Evolutionary conservation across 345 rosid species (phyloP).

Genomic region (Kernera saxatilis): DNA sequence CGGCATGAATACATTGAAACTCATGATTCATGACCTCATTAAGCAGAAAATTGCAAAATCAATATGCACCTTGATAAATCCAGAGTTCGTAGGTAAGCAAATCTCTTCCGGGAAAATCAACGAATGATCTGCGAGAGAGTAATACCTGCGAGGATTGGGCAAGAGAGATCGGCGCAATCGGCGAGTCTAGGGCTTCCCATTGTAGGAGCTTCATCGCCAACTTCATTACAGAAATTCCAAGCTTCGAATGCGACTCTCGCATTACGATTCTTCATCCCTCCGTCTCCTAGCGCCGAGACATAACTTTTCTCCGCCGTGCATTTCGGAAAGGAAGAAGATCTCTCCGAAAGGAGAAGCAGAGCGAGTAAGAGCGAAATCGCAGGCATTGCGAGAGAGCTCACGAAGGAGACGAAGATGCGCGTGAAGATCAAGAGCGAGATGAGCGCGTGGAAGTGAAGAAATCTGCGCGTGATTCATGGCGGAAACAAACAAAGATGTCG

Average conservation of each 20-base stretch:
- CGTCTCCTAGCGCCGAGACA: slow-evolving; percentile 50
- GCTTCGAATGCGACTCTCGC: slow-evolving; percentile 56
- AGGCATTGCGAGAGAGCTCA: neutral
- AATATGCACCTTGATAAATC: no score
- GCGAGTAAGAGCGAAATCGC: neutral
- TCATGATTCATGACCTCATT: no score
- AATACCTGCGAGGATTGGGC: slow-evolving; percentile 27
- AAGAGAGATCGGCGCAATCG: slow-evolving; percentile 50
- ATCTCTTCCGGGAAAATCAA: no score
- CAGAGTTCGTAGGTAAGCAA: no score
- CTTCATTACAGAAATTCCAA: slow-evolving; percentile 73
- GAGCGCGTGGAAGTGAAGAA: slow-evolving; percentile 7
- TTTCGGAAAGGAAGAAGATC: neutral
- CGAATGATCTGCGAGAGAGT: no score
- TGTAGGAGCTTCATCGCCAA: slow-evolving; percentile 46
- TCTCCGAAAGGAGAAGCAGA: neutral
- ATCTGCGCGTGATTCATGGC: neutral
- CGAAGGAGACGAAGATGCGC: neutral
- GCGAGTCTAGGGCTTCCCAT: slow-evolving; percentile 63
- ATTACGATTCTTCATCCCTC: slow-evolving; percentile 46
- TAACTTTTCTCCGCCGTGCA: neutral
- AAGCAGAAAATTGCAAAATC: neutral
- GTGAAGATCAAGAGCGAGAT: neutral
- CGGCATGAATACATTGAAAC: no score
- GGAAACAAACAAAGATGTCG: neutral